Evolutionary conservation across 805 yeast genomes (phyloP).

Genomic region (Sungouiozyma intestinalis): DNA sequence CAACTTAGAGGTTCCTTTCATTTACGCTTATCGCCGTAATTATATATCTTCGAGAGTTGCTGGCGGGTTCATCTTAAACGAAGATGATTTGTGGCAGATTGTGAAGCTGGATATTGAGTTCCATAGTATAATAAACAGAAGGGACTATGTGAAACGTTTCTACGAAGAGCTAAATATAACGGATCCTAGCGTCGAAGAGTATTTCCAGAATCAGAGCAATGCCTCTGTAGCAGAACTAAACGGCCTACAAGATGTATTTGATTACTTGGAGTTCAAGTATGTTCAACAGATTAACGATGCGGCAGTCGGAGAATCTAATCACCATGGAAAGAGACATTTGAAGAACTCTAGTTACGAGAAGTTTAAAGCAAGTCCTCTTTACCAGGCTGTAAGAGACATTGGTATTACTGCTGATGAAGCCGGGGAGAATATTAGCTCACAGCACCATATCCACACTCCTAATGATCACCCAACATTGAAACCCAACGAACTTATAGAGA

Average conservation of each 20-base stretch:
- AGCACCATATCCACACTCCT: slow-evolving; percentile 58
- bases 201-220: slow-evolving; percentile 44
- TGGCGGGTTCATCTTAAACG: slow-evolving; percentile 41
- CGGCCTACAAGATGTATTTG: slow-evolving; percentile 65
- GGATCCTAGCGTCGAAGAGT: slow-evolving; percentile 49
- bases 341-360: slow-evolving; percentile 56
- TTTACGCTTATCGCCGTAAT: slow-evolving; percentile 93
- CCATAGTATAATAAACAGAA: slow-evolving; percentile 73
- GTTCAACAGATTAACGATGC: slow-evolving; percentile 33
- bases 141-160: slow-evolving; percentile 48
- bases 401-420: slow-evolving; percentile 74
- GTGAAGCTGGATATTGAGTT: slow-evolving; percentile 79
- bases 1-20: slow-evolving; percentile 83
- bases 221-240: slow-evolving; percentile 51
- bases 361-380: slow-evolving; percentile 52
- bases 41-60: slow-evolving; percentile 42
- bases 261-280: slow-evolving; percentile 67
- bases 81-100: slow-evolving; percentile 89
- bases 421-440: slow-evolving; percentile 69
- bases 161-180: slow-evolving; percentile 42
- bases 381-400: slow-evolving; percentile 53
- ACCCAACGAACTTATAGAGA: slow-evolving; percentile 52
- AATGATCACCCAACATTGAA: slow-evolving; percentile 48
- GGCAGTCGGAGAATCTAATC: slow-evolving; percentile 17
- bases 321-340: slow-evolving; percentile 41